Evolutionary conservation across 164 flowering plant species (phyloP).

Genomic region (Vitis rotundifolia): DNA sequence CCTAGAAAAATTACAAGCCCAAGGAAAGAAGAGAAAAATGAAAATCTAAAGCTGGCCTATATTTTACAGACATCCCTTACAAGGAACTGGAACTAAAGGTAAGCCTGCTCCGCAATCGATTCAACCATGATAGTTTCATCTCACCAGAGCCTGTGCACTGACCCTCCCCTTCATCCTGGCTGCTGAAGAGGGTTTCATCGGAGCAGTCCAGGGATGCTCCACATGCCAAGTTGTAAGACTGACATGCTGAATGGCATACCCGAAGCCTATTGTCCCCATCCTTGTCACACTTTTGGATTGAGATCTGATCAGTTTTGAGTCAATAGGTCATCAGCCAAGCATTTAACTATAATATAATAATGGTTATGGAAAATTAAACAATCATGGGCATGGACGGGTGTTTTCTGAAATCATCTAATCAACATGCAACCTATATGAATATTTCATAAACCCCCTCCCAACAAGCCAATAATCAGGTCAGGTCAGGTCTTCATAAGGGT

Average conservation of each 20-base stretch:
- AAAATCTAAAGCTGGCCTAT: slow-evolving; percentile 33
- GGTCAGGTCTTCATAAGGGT: no score
- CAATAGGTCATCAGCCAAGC: not conserved
- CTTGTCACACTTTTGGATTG: slow-evolving; percentile 91
- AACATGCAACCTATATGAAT: no score
- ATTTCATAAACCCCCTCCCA: no score
- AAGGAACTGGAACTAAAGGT: slow-evolving; percentile 22
- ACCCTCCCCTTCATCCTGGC: slow-evolving; percentile 70
- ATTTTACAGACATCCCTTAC: slow-evolving; percentile 49
- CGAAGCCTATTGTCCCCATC: slow-evolving; percentile 95
- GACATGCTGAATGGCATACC: slow-evolving; percentile 94
- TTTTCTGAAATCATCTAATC: no score
- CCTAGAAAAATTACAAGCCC: slow-evolving; percentile 43
- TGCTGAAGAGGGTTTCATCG: slow-evolving; percentile 93
- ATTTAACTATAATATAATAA: no score
- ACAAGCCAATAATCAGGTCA: no score
- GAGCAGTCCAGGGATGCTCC: slow-evolving; percentile 97
- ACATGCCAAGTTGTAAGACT: slow-evolving; percentile 85
- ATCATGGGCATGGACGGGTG: no score
- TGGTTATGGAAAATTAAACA: no score
- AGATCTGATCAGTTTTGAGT: slow-evolving; percentile 54
- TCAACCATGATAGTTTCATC: slow-evolving; percentile 58
- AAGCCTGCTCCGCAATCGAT: slow-evolving; percentile 37
- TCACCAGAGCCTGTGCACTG: slow-evolving; percentile 89
- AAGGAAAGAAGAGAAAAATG: not conserved